A percentile compares a stretch with the other conserved stretches of the same genome.
These are phyloP conservation scores for Ganoderma lingzhi DNA, from an alignment of 1,284 basidiomycete genomes.

Conservation along the genomic window DNA sequence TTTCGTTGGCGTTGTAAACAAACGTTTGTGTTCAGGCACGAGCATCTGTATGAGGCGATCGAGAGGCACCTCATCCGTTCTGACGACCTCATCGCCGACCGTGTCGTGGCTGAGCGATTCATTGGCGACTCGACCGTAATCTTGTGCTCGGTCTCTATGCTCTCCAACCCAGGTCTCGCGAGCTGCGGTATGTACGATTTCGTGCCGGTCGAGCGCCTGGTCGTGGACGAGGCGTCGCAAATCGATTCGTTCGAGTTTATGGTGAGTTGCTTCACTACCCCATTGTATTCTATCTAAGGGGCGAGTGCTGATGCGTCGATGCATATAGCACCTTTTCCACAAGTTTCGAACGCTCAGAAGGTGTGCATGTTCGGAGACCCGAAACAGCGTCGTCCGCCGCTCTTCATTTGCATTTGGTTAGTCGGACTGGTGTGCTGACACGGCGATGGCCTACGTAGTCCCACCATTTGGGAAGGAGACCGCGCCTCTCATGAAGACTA, in stretches of 20 bases:
- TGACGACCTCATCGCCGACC: slow-evolving; percentile 45
- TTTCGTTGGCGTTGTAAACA: neutral
- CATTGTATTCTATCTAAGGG: too few species aligned
- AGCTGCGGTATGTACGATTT: slow-evolving; percentile 28
- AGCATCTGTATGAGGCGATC: slow-evolving; percentile 64
- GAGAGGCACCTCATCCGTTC: slow-evolving; percentile 58
- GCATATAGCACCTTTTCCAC: slow-evolving; percentile 46
- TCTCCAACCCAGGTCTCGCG: slow-evolving; percentile 51
- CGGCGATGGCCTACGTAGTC: slow-evolving; percentile 41
- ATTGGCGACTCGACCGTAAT: slow-evolving; percentile 56
- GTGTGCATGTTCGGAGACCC: slow-evolving; percentile 56
- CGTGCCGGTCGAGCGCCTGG: slow-evolving; percentile 52
- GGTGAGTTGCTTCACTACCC: slow-evolving; percentile 14
- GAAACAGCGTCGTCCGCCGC: slow-evolving; percentile 51
- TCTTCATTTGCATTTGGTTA: neutral
- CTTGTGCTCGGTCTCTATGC: slow-evolving; percentile 74
- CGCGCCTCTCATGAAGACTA: slow-evolving; percentile 47
- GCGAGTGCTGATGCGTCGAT: neutral
- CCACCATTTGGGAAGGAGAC: slow-evolving; percentile 55
- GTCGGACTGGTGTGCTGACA: neutral
- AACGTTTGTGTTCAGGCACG: slow-evolving; percentile 59
- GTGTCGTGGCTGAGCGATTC: slow-evolving; percentile 12
- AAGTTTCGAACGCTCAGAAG: slow-evolving; percentile 46
- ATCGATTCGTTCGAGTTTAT: slow-evolving; percentile 44
- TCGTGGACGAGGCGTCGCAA: slow-evolving; percentile 59